These are phyloP conservation scores for Solanum pennellii DNA, from an alignment of 257 asterid species.

Conservation along the genomic window DNA sequence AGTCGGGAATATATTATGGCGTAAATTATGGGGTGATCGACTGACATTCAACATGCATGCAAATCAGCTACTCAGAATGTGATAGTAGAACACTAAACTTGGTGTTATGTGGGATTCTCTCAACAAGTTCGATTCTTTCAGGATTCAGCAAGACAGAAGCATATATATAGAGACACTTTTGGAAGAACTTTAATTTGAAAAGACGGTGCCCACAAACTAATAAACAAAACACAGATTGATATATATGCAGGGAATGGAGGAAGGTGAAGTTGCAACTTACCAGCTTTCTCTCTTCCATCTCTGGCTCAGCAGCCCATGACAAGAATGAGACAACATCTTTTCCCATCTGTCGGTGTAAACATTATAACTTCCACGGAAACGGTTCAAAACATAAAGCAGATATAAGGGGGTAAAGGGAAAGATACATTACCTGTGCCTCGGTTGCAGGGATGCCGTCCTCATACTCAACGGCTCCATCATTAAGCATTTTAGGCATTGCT, in stretches of 20 bases:
- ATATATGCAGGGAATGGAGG: background rate
- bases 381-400: background rate
- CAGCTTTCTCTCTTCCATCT: constrained; percentile 78
- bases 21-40: background rate
- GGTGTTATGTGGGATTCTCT: background rate
- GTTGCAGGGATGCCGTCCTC: constrained; percentile 79
- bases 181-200: background rate
- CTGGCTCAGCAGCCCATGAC: constrained; percentile 83
- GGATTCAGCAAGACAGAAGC: background rate
- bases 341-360: constrained; percentile 40
- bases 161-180: background rate
- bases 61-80: background rate
- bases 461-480: constrained; percentile 70
- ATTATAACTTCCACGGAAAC: background rate
- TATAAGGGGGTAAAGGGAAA: background rate
- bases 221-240: background rate
- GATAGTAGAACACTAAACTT: background rate
- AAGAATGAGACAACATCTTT: constrained; percentile 58
- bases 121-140: background rate
- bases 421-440: constrained; percentile 45
- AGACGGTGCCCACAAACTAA: background rate
- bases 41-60: background rate
- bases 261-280: constrained; percentile 12
- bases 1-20: background rate
- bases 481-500: constrained; percentile 81